These are phyloP conservation scores for Huntiella savannae DNA, from an alignment of 2,329 filamentous ascomycete species.

Conservation along the genomic window DNA sequence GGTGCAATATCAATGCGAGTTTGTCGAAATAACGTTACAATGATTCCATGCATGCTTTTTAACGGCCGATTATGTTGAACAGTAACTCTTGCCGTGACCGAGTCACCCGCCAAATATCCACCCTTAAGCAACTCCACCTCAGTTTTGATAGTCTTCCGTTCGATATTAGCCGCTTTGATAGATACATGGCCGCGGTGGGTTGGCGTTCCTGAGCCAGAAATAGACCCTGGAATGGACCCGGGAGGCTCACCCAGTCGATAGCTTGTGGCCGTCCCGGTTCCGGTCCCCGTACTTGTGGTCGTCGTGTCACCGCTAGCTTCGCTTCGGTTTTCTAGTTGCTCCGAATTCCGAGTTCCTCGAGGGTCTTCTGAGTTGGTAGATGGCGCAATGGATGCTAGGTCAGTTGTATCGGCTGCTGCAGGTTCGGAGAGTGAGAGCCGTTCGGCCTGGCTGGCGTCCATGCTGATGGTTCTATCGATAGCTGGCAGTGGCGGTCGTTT, in stretches of 20 bases:
- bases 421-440: no score
- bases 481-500: conserved; percentile 17
- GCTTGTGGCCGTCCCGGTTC: conserved; percentile 8
- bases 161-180: conserved; percentile 18
- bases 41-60: conserved; percentile 80
- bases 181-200: conserved; percentile 5
- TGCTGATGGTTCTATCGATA: conserved; percentile 1
- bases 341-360: conserved; percentile 16
- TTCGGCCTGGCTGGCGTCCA: not conserved
- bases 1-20: conserved; percentile 70
- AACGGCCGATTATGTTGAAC: conserved; percentile 79
- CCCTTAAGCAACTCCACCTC: conserved; percentile 66
- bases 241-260: conserved; percentile 1
- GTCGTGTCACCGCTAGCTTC: conserved; percentile 53
- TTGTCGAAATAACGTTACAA: conserved; percentile 80
- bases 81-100: conserved; percentile 57
- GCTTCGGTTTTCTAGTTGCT: conserved; percentile 37
- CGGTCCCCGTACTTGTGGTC: conserved; percentile 11
- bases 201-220: conserved; percentile 6
- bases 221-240: not conserved
- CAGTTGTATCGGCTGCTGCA: not conserved
- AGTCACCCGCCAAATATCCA: conserved; percentile 72
- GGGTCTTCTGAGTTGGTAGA: conserved; percentile 23
- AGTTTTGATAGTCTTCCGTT: conserved; percentile 66
- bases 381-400: conserved; percentile 18